A percentile compares a stretch with the other conserved stretches of the same genome.
phyloP scores from a whole-genome alignment of 116 monocot species.

The Dioscorea cayenensis region DNA sequence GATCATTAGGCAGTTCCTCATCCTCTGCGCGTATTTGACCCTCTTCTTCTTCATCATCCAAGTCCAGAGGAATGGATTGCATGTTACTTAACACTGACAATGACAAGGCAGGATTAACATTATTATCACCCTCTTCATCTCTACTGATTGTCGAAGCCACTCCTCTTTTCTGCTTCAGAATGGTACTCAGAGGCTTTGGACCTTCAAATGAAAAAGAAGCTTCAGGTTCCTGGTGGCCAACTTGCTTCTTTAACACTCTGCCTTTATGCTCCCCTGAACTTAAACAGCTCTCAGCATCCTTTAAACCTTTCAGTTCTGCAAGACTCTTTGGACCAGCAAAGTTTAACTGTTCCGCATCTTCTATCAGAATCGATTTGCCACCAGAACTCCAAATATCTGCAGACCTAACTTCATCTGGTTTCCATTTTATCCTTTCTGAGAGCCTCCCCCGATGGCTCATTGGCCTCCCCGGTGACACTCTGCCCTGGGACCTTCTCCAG shows the following conservation, averaged over 20 bases:
- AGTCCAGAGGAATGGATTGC: neutral
- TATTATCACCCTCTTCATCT: conserved; percentile 4
- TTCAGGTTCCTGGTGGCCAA: conserved; percentile 34
- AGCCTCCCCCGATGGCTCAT: conserved; percentile 4
- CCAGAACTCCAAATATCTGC: neutral
- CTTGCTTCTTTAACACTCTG: neutral
- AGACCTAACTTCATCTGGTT: conserved; percentile 6
- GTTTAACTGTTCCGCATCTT: conserved; percentile 11
- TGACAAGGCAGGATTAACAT: neutral
- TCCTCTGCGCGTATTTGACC: conserved; percentile 8
- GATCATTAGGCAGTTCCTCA: conserved; percentile 3
- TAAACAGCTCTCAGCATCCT: conserved; percentile 11
- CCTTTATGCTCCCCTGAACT: conserved; percentile 1
- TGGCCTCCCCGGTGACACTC: conserved; percentile 7
- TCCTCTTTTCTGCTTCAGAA: conserved; percentile 62
- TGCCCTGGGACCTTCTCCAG: conserved; percentile 19
- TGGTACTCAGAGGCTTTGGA: conserved; percentile 51
- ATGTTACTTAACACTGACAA: neutral
- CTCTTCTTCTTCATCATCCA: conserved; percentile 8
- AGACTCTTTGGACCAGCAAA: conserved; percentile 61
- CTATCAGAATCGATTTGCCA: conserved; percentile 5
- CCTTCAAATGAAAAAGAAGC: conserved; percentile 45
- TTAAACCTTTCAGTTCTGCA: conserved; percentile 60
- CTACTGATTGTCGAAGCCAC: conserved; percentile 3
- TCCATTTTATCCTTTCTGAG: conserved; percentile 9